Evolutionary conservation across 225 moss, liverwort and hornwort genomes (phyloP), one percentile per base, ranked within the genome.

Genomic region (Sphagnum contortum): DNA sequence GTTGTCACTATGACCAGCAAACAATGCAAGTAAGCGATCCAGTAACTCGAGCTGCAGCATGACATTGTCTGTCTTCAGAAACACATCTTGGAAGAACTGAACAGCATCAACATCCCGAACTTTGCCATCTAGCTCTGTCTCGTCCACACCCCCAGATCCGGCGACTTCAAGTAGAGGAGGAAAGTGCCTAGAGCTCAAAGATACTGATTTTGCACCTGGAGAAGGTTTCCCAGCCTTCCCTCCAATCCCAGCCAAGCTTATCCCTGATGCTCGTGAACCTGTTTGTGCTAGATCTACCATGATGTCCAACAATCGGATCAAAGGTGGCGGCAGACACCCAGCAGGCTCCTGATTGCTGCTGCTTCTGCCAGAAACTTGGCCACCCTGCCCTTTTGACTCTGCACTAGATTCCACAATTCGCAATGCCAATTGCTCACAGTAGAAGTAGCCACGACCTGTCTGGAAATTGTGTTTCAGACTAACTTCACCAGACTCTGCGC

Each of bases 1-100:
- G 55, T 98, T 98, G 48, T 92, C 91, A n/a, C 87, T 81, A 74
- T 91, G 87, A 76, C 89, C 89, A 57, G 98, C 87, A 79, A 91
- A 88, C 57, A 98, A 86, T 63, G 91, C 83, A 60, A 98, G 81
- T 55, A 98, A 68, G 65, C 92, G 87, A 73, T 98, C 93, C 76
- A 98, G 69, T 49, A 98, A 71, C 70, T 98, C 98, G 62, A 98
- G 64, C 69, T 82, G 91, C 61, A 98, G 72, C 57, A 70, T 65
- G 49, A 83, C 80, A 64, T 74, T 82, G 61, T 81, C 69, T 65
- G 93, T 89, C 74, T 77, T 90, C 63, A 93, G 72, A 76, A 98
- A 98, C 9, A 93, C 67, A 67, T 98, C 98, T 71, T 91, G 90
- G 14, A 93, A 84, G 59, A 98, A 75, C 65, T 89, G 93, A 60